Evolutionary conservation across 202 grass and related monocot genomes (phyloP).

Genomic region (Elaeis oleifera): DNA sequence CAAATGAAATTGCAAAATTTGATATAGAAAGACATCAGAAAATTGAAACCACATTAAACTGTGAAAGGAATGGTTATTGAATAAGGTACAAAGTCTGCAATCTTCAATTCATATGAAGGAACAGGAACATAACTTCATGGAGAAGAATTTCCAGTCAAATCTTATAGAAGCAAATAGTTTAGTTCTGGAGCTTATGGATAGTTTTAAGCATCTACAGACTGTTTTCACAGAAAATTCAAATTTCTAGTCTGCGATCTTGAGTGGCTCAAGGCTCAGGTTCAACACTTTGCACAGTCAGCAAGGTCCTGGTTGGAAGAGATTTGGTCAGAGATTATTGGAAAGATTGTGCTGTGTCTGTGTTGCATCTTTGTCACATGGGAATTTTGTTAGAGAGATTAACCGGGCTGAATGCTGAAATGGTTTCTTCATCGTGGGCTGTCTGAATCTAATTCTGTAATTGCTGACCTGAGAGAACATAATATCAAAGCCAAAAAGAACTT

Average conservation of each 20-base stretch:
- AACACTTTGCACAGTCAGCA: conserved; percentile 31
- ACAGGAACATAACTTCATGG: conserved; percentile 45
- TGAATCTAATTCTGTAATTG: conserved; percentile 73
- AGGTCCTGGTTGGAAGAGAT: conserved; percentile 73
- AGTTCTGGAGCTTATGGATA: conserved; percentile 61
- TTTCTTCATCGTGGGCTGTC: conserved; percentile 63
- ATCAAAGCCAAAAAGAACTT: conserved; percentile 66
- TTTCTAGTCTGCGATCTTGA: conserved; percentile 61
- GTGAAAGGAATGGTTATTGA: conserved; percentile 39
- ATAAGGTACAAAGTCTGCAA: conserved; percentile 44
- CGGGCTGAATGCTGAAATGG: conserved; percentile 73
- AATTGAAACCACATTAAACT: conserved; percentile 40
- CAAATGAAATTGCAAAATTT: conserved; percentile 58
- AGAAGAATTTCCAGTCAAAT: conserved; percentile 40
- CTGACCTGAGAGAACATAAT: conserved; percentile 68
- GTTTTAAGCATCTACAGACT: conserved; percentile 40
- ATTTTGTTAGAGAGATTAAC: conserved; percentile 84
- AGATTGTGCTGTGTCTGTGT: conserved; percentile 88
- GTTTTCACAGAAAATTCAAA: conserved; percentile 43
- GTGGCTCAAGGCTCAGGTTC: conserved; percentile 56
- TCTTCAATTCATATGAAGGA: conserved; percentile 42
- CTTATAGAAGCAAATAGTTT: conserved; percentile 47
- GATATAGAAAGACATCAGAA: conserved; percentile 47
- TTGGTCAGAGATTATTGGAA: conserved; percentile 87
- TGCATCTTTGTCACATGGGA: conserved; percentile 93